Evolutionary conservation across 169 alveolate species (phyloP).

Genomic region (Plasmodium cynomolgi): DNA sequence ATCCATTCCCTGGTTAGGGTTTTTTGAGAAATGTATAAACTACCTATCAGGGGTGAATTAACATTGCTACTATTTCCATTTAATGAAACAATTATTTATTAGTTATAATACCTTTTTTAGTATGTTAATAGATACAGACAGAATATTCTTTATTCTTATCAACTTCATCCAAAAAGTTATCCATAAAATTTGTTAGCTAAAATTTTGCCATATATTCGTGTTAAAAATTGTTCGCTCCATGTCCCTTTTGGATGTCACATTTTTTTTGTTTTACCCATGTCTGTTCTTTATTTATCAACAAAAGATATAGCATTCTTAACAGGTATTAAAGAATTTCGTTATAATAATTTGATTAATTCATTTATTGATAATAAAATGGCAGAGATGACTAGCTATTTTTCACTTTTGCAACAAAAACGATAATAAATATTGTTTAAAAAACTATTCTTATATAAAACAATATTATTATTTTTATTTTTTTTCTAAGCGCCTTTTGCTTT

Average conservation of each 20-base stretch:
- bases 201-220: not conserved
- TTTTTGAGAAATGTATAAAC: not conserved
- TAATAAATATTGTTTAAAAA: not conserved
- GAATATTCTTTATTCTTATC: not conserved
- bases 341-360: too few species aligned
- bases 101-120: not conserved
- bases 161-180: not conserved
- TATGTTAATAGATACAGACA: not conserved
- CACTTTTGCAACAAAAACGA: not conserved
- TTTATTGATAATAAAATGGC: too few species aligned
- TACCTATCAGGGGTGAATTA: not conserved
- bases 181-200: not conserved
- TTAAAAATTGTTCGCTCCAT: not conserved
- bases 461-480: too few species aligned
- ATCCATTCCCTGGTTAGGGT: not conserved
- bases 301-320: too few species aligned
- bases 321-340: too few species aligned
- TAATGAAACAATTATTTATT: not conserved
- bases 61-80: not conserved
- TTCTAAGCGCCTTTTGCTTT: not conserved
- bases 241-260: not conserved
- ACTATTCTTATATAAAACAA: not conserved
- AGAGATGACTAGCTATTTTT: too few species aligned
- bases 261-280: not conserved
- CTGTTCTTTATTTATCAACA: too few species aligned